Conservation (phyloP, 768 basidiomycete genomes). For the Suillus placidus region DNA sequence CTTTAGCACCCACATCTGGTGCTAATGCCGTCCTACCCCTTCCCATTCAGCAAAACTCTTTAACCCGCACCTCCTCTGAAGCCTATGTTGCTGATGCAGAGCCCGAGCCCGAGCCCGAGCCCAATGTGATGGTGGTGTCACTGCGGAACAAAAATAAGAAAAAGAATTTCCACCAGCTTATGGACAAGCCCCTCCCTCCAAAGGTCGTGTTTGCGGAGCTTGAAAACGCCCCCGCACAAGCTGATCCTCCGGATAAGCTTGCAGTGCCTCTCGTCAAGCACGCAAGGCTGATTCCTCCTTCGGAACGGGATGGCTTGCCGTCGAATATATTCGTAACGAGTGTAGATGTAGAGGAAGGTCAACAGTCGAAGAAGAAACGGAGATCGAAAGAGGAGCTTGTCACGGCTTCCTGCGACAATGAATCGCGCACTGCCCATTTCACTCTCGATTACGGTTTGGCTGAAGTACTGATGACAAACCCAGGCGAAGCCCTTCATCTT, state of each 20-base stretch:
- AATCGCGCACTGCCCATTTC: slow-evolving; percentile 11
- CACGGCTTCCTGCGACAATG: slow-evolving; percentile 15
- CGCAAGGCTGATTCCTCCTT: slow-evolving; percentile 61
- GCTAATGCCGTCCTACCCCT: slow-evolving; percentile 52
- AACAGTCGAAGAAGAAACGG: slow-evolving; percentile 35
- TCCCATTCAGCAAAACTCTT: slow-evolving; percentile 1
- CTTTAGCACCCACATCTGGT: slow-evolving; percentile 37
- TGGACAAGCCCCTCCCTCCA: slow-evolving; percentile 42
- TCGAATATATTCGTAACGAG: slow-evolving; percentile 70
- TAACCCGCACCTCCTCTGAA: not conserved
- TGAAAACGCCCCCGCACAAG: slow-evolving; percentile 9
- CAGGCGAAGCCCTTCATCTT: slow-evolving; percentile 14
- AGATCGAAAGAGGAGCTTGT: slow-evolving; percentile 20
- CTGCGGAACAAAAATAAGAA: slow-evolving; percentile 77
- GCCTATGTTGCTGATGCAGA: slow-evolving; percentile 15
- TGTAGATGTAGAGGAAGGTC: slow-evolving; percentile 64
- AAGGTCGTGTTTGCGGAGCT: slow-evolving; percentile 57
- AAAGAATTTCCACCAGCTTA: slow-evolving; percentile 61
- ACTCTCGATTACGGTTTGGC: slow-evolving; percentile 21
- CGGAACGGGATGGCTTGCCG: slow-evolving; percentile 60
- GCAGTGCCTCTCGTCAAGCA: slow-evolving; percentile 7
- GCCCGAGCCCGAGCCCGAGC: too few species aligned
- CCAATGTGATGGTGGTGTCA: slow-evolving; percentile 34
- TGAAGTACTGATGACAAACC: not conserved
- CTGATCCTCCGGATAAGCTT: slow-evolving; percentile 8